phyloP scores from a whole-genome alignment of 805 yeast genomes.

The Wickerhamomyces alni region DNA sequence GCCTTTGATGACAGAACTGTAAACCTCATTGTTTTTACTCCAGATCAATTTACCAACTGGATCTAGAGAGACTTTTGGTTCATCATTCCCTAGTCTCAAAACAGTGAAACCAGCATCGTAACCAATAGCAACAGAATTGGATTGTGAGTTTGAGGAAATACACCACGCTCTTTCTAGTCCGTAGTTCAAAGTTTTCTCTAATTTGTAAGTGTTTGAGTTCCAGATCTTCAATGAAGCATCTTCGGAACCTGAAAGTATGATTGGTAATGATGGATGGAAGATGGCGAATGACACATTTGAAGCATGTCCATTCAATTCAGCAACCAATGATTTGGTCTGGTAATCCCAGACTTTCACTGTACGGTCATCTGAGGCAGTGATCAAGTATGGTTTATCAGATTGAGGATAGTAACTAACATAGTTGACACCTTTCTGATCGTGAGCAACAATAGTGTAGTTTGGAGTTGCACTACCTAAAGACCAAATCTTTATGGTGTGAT shows the following conservation, averaged over 20 bases:
- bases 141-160: conserved; percentile 61
- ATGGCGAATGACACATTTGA: conserved; percentile 95
- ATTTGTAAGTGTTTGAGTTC: conserved; percentile 90
- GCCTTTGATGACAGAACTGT: conserved; percentile 73
- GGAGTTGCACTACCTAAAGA: conserved; percentile 82
- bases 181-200: conserved; percentile 86
- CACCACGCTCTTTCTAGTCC: conserved; percentile 98
- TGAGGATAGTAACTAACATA: conserved; percentile 96
- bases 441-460: conserved; percentile 87
- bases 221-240: conserved; percentile 92
- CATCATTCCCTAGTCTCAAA: conserved; percentile 86
- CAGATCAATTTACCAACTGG: conserved; percentile 86
- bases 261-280: conserved; percentile 96
- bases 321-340: conserved; percentile 93
- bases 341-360: conserved; percentile 93
- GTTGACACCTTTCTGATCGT: conserved; percentile 90
- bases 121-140: conserved; percentile 84
- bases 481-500: conserved; percentile 96
- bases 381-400: conserved; percentile 93
- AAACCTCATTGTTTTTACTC: conserved; percentile 83
- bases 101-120: conserved; percentile 93
- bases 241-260: conserved; percentile 93
- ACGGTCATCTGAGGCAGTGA: conserved; percentile 87
- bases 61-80: conserved; percentile 91
- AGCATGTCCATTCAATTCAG: conserved; percentile 89